Evolutionary conservation across 2,329 filamentous ascomycete species (phyloP), one percentile per base, ranked within the genome.

Genomic region (Aspergillus hiratsukae): DNA sequence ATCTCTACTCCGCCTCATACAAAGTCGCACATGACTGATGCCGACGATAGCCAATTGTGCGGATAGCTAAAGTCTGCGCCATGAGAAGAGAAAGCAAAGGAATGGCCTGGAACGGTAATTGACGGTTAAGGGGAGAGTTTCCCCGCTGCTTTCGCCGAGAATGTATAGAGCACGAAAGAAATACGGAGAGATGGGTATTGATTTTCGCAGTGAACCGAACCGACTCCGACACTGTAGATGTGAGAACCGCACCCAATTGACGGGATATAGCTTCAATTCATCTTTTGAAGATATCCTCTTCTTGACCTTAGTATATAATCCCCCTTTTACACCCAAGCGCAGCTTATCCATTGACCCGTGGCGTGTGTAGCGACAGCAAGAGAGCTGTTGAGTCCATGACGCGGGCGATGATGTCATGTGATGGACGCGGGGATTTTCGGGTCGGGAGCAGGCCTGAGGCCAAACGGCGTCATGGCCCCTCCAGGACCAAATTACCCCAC

Each of bases 401-500:
- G 48, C 31, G 21, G 46, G 54, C 51, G 46, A 63, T 64, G 61
- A 65, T 65, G 63, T 65, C 63, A 65, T 64, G 63, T 62, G 63
- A 64, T 60, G 54, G 57, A 52, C 43, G 56, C 63, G 64, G 64
- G 64, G 64, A 51, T 59, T 66, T 56, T 56, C 63, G 64, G 64
- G 60, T 25, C 43, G 27, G 14, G 21, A 4, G 48, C 17, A 17
- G 23, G 63, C 61, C 63, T 61, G 55, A 64, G 61, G 60, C 61
- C 40, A 53, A 46, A 54, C 41, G 49, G 60, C 60, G 61, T 64
- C 63, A 62, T 65, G 48, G 35, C 25, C 28, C 28, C n/a, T 27
- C 10, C 2, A 46, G 43, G 43, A 40, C 17, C 46, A 46, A 31
- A 29, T 49, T 53, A 57, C 60, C 62, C 62, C 62, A 61, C 62